Evolutionary conservation across 305 asterid species (phyloP).

Genomic region (Nicotiana rustica): DNA sequence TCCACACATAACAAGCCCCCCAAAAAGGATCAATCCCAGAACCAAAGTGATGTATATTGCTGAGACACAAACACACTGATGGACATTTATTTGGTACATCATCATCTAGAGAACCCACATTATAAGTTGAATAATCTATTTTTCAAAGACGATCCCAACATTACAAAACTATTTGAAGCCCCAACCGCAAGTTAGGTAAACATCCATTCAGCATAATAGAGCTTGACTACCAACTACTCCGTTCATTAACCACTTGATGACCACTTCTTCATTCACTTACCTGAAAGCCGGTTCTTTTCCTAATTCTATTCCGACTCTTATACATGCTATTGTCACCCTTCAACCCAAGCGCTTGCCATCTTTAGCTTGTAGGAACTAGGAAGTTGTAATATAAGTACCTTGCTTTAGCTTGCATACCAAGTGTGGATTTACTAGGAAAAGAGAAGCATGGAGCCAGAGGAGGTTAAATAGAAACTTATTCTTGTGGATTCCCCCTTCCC

Average conservation of each 20-base stretch:
- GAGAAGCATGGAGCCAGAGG: conserved; percentile 12
- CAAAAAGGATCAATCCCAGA: background rate
- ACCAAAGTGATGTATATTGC: background rate
- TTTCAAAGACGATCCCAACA: background rate
- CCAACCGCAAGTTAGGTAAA: background rate
- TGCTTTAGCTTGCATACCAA: conserved; percentile 3
- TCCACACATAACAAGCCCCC: background rate
- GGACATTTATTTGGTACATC: background rate
- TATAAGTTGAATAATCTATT: conserved; percentile 1
- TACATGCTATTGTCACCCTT: conserved; percentile 18
- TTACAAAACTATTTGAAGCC: background rate
- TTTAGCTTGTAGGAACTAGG: conserved; percentile 9
- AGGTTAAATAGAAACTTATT: background rate
- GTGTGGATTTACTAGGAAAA: background rate
- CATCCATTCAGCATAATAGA: background rate
- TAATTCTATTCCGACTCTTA: background rate
- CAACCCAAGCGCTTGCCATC: background rate
- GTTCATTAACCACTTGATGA: background rate
- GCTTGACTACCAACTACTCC: conserved; percentile 19
- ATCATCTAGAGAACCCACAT: background rate
- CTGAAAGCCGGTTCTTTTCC: background rate
- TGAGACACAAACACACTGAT: conserved; percentile 7
- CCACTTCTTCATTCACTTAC: background rate
- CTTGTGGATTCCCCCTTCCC: background rate
- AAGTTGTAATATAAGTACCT: background rate